Percentiles rank a stretch among this genome's conserved stretches.
Evolutionary conservation across 2,329 filamentous ascomycete species (phyloP).

Genomic region (Ascochyta pisi): DNA sequence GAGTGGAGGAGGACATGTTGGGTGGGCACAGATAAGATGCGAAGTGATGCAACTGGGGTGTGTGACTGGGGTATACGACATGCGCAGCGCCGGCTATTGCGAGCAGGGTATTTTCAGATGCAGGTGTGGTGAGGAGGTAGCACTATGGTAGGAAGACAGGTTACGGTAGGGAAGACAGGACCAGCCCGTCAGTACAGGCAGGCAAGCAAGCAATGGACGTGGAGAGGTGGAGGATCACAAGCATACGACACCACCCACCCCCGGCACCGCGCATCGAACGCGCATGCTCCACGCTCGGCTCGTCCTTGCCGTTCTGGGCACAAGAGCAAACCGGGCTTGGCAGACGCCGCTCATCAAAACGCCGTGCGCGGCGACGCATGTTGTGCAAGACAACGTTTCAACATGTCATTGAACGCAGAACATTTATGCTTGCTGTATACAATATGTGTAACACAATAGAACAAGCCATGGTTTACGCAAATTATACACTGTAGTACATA

Average conservation of each 20-base stretch:
- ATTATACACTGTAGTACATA: too few species aligned
- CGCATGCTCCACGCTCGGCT: slow-evolving; percentile 13
- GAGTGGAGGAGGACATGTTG: slow-evolving; percentile 42
- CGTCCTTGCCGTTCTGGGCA: slow-evolving; percentile 21
- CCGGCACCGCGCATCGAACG: slow-evolving; percentile 13
- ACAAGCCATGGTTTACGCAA: too few species aligned
- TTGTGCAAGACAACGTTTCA: too few species aligned
- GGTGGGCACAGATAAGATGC: slow-evolving; percentile 4
- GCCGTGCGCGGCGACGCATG: neutral
- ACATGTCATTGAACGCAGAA: too few species aligned
- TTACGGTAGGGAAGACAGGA: slow-evolving; percentile 19
- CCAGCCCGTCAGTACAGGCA: slow-evolving; percentile 27
- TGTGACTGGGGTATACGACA: slow-evolving; percentile 9
- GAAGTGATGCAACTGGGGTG: slow-evolving; percentile 11
- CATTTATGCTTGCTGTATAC: too few species aligned
- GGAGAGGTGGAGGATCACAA: slow-evolving; percentile 12
- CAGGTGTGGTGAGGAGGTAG: slow-evolving; percentile 7
- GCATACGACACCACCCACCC: slow-evolving; percentile 17
- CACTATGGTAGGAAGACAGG: slow-evolving; percentile 7
- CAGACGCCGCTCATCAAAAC: neutral
- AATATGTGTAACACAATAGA: too few species aligned
- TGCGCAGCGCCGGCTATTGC: neutral
- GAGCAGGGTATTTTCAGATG: slow-evolving; percentile 18
- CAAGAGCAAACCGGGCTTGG: slow-evolving; percentile 1
- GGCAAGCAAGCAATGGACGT: slow-evolving; percentile 4